These are phyloP conservation scores for Chlamydomonas reinhardtii DNA, from an alignment of 163 green algal genomes.

Conservation along the genomic window DNA sequence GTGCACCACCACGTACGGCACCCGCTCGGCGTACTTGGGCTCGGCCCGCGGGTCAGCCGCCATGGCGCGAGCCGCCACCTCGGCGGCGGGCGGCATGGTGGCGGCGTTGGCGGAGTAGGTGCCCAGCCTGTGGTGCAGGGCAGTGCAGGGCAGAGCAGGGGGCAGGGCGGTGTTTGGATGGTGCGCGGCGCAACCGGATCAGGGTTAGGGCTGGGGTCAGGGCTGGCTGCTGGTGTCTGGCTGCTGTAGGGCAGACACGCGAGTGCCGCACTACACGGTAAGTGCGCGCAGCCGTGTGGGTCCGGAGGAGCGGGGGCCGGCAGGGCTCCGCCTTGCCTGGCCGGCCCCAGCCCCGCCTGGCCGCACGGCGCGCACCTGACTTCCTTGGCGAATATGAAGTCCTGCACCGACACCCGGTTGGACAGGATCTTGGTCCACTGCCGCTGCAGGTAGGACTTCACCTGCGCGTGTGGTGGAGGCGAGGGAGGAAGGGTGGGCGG, in stretches of 20 bases:
- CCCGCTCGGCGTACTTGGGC: constrained; percentile 89
- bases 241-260: no score
- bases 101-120: constrained; percentile 82
- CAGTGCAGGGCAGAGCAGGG: no score
- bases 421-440: constrained; percentile 92
- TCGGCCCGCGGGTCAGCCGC: constrained; percentile 89
- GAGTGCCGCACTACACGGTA: no score
- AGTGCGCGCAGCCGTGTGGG: no score
- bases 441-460: constrained; percentile 84
- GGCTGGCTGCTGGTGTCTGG: no score
- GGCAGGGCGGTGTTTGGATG: no score
- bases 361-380: constrained; percentile 73
- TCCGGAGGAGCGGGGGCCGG: no score
- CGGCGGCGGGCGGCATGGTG: constrained; percentile 84
- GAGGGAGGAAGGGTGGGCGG: neutral
- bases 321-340: no score
- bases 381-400: constrained; percentile 96
- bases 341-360: no score
- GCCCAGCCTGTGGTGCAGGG: constrained; percentile 87
- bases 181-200: no score
- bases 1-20: constrained; percentile 94
- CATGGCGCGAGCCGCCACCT: constrained; percentile 92
- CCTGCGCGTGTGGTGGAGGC: constrained; percentile 39
- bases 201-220: no score
- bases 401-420: constrained; percentile 84